Evolutionary conservation across 805 yeast species (phyloP), one percentile per base, ranked within the genome.

Genomic region (Kluyveromyces starmeri): DNA sequence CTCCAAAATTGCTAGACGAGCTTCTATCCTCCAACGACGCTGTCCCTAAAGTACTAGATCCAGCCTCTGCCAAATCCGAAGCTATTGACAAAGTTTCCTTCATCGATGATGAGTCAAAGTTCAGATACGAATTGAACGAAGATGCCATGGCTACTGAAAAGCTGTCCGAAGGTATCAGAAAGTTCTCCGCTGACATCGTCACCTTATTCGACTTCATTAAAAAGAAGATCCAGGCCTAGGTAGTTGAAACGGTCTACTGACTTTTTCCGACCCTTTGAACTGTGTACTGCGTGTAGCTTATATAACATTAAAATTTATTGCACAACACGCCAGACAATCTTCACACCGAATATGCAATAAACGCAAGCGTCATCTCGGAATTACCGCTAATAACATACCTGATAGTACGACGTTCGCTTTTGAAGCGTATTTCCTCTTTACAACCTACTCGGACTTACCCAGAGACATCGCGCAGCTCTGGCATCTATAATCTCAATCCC

Each of bases 71-170:
- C 43, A 50, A 52, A 48, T 50, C 62, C 37, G 51, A 66, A 19
- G 52, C 75, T 40, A 64, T 66, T 37, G 70, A 73, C 41, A 84
- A 86, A 74, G 88, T 81, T 41, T 61, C 86, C 18, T 92, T 62
- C 69, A 68, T 92, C 45, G 77, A 85, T 58, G 78, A 86, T 63
- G 97, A 89, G 69, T 65, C 95, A 34, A 64, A 71, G 45, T 92
- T 92, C 86, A 83, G 96, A 75, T 84, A 74, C 71, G 72, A 68
- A 41, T 69, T 92, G 51, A 89, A 92, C 69, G 94, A 92, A 64
- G 97, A 92, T 62, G 92, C 92, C 46, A 89, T 92, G 97, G 94
- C 96, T 52, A 85, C 96, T 47, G 96, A 85, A 71, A 92, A 92
- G 73, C 76, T 92, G 60, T 67, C 95, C 51, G 95, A 92, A 61